Conservation (phyloP, 2,329 filamentous ascomycete species). For the Xylariales sp. region DNA sequence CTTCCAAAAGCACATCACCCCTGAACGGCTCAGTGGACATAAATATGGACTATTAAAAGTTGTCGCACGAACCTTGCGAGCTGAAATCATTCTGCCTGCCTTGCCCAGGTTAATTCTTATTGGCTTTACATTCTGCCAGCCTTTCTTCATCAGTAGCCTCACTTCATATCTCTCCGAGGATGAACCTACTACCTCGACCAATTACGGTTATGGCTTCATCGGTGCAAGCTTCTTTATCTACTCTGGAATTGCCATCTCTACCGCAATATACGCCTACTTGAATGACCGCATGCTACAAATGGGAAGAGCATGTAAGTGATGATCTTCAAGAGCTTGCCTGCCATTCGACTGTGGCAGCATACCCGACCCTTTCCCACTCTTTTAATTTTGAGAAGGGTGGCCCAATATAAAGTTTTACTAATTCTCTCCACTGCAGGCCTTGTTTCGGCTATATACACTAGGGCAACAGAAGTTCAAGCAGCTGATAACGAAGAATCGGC, state of each 20-base stretch:
- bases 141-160: slow-evolving; percentile 35
- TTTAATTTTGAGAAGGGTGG: too few species aligned
- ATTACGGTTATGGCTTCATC: slow-evolving; percentile 9
- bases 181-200: slow-evolving; percentile 1
- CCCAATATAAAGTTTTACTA: too few species aligned
- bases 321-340: not conserved
- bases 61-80: slow-evolving; percentile 13
- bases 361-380: too few species aligned
- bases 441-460: slow-evolving; percentile 25
- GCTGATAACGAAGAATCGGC: slow-evolving; percentile 29
- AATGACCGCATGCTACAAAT: slow-evolving; percentile 14
- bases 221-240: slow-evolving; percentile 5
- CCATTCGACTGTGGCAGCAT: not conserved
- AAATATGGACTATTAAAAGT: slow-evolving; percentile 11
- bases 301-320: slow-evolving; percentile 21
- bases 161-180: slow-evolving; percentile 26
- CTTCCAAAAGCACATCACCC: slow-evolving; percentile 11
- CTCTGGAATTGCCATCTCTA: slow-evolving; percentile 3
- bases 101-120: slow-evolving; percentile 26
- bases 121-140: slow-evolving; percentile 37
- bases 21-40: slow-evolving; percentile 5
- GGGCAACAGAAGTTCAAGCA: slow-evolving; percentile 22
- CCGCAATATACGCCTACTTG: slow-evolving; percentile 3
- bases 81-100: slow-evolving; percentile 18
- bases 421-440: slow-evolving; percentile 13